phyloP scores from a whole-genome alignment of 2,329 filamentous ascomycete species.

The Fusarium concolor region DNA sequence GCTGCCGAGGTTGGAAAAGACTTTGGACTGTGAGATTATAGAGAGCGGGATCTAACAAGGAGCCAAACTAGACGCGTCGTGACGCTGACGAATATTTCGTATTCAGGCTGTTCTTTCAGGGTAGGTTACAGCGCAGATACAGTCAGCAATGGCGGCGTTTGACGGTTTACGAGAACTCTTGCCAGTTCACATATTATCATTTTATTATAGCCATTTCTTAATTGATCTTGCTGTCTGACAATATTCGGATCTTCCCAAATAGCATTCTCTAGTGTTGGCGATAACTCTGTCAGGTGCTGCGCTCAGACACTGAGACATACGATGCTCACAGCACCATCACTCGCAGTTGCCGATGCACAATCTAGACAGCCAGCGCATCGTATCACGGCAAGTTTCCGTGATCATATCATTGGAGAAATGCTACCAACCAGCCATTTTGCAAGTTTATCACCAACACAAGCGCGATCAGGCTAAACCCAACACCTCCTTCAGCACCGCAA shows the following conservation, averaged over 20 bases:
- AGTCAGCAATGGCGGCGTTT: not conserved
- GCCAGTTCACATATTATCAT: not conserved
- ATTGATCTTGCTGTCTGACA: too few species aligned
- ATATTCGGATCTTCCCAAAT: not conserved
- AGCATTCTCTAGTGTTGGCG: not conserved
- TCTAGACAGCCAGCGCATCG: not conserved
- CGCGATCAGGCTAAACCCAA: constrained; percentile 7
- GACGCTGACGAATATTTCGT: not conserved
- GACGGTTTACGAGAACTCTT: too few species aligned
- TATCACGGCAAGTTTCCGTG: not conserved
- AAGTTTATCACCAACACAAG: too few species aligned
- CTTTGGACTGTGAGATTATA: not conserved
- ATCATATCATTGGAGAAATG: not conserved
- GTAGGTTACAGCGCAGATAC: not conserved
- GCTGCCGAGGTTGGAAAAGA: constrained; percentile 8
- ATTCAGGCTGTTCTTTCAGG: not conserved
- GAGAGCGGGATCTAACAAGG: not conserved
- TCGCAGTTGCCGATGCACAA: fast-evolving
- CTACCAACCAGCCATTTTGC: not conserved
- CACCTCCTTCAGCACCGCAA: constrained; percentile 36
- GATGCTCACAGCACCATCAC: fast-evolving
- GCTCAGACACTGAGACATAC: not conserved
- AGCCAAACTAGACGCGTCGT: not conserved
- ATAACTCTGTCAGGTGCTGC: not conserved
- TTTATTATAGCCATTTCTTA: not conserved